phyloP scores from a whole-genome alignment of 2,329 filamentous ascomycete genomes.

The Gnomoniopsis sp. region DNA sequence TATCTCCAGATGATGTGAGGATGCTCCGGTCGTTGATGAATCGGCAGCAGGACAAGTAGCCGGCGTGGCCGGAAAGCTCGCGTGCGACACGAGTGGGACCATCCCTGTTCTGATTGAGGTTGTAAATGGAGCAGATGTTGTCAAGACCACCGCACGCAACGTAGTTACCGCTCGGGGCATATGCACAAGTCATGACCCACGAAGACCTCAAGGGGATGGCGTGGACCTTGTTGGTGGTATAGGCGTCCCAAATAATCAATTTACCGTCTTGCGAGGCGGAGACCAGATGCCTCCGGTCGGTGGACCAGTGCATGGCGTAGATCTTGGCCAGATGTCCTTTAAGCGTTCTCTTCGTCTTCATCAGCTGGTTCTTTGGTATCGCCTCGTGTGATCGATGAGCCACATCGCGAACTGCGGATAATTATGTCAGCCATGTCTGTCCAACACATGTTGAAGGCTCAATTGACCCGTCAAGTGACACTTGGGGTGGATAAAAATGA shows the following conservation, averaged over 20 bases:
- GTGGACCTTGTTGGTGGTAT: slow-evolving; percentile 99
- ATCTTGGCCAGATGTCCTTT: slow-evolving; percentile 99
- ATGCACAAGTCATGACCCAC: slow-evolving; percentile 99
- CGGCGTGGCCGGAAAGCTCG: slow-evolving; percentile 93
- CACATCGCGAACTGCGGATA: slow-evolving; percentile 75
- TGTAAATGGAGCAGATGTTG: slow-evolving; percentile 99
- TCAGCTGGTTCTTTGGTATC: slow-evolving; percentile 84
- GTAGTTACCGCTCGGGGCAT: slow-evolving; percentile 96
- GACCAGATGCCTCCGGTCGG: slow-evolving; percentile 92
- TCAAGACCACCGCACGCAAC: slow-evolving; percentile 97
- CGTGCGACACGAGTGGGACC: slow-evolving; percentile 95
- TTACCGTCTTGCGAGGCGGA: slow-evolving; percentile 99
- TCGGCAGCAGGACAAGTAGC: slow-evolving; percentile 95
- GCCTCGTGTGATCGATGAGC: slow-evolving; percentile 89
- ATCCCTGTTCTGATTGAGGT: slow-evolving; percentile 88
- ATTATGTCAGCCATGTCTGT: slow-evolving; percentile 19
- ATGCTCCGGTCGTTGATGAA: slow-evolving; percentile 99
- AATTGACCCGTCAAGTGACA: neutral
- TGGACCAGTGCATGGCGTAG: slow-evolving; percentile 99
- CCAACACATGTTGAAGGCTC: neutral
- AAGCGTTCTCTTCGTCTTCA: slow-evolving; percentile 95
- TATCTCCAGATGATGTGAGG: slow-evolving; percentile 95
- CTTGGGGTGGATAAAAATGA: slow-evolving; percentile 7
- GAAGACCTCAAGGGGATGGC: slow-evolving; percentile 95
- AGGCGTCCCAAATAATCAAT: slow-evolving; percentile 99